Percentiles rank a stretch among this genome's conserved stretches.
Evolutionary conservation across 345 rosid genomes (phyloP).

Genomic region (Brassica rapa): DNA sequence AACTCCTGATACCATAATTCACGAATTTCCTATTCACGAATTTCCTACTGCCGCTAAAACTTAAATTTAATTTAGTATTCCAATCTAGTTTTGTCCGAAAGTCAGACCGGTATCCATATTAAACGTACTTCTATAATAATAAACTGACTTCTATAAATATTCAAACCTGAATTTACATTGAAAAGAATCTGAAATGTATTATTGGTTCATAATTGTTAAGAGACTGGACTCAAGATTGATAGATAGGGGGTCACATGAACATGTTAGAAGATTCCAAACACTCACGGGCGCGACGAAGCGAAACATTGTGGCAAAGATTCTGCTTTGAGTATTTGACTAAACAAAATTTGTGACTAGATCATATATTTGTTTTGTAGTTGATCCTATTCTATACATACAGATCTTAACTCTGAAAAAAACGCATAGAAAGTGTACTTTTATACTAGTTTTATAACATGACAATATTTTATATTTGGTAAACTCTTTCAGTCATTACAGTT

Average conservation of each 20-base stretch:
- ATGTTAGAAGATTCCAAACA: conserved; percentile 20
- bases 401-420: neutral
- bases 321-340: neutral
- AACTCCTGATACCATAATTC: neutral
- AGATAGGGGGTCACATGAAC: conserved; percentile 23
- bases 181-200: neutral
- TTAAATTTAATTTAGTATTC: neutral
- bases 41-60: neutral
- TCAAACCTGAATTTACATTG: neutral
- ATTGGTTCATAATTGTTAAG: neutral
- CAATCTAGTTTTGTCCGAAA: neutral
- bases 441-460: neutral
- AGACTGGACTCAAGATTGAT: neutral
- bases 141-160: neutral
- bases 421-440: neutral
- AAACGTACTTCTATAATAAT: neutral
- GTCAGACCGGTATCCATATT: neutral
- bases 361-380: neutral
- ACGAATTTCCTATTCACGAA: neutral
- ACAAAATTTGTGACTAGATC: neutral
- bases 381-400: neutral
- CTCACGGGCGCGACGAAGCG: neutral
- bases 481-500: neutral
- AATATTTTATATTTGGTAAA: neutral
- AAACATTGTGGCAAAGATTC: neutral